Conservation (phyloP, 2,329 filamentous ascomycete genomes). For the Colletotrichum liriopes region DNA sequence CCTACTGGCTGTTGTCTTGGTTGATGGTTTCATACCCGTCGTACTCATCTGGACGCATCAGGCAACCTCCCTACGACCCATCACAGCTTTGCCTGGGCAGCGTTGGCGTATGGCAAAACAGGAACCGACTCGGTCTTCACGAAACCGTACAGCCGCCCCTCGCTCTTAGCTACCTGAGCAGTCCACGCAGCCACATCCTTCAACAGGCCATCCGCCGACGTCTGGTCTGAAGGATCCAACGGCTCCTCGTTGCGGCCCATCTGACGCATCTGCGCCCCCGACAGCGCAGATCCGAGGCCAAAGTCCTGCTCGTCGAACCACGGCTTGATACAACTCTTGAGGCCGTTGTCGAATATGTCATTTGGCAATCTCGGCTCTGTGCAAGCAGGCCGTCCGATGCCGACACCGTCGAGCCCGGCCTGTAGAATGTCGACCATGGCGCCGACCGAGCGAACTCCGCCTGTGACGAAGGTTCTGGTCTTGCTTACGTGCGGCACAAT, state of each 20-base stretch:
- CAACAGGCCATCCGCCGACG: neutral
- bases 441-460: slow-evolving; percentile 68
- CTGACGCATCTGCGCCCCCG: slow-evolving; percentile 5
- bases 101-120: neutral
- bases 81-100: neutral
- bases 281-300: neutral
- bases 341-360: neutral
- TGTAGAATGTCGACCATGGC: slow-evolving; percentile 72
- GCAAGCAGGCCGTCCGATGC: slow-evolving; percentile 60
- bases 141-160: neutral
- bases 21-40: neutral
- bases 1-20: slow-evolving; percentile 1
- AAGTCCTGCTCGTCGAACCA: slow-evolving; percentile 9
- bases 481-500: slow-evolving; percentile 57
- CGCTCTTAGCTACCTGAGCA: neutral
- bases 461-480: slow-evolving; percentile 72
- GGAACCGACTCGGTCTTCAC: neutral
- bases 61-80: neutral
- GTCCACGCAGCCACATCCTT: neutral
- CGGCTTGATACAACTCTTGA: slow-evolving; percentile 4
- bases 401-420: slow-evolving; percentile 69
- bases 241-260: neutral
- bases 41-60: neutral
- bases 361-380: slow-evolving; percentile 46
- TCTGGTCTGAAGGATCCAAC: slow-evolving; percentile 2